These are phyloP conservation scores for Candida tunisiensis DNA, from an alignment of 1,139 yeast genomes.

Conservation along the genomic window DNA sequence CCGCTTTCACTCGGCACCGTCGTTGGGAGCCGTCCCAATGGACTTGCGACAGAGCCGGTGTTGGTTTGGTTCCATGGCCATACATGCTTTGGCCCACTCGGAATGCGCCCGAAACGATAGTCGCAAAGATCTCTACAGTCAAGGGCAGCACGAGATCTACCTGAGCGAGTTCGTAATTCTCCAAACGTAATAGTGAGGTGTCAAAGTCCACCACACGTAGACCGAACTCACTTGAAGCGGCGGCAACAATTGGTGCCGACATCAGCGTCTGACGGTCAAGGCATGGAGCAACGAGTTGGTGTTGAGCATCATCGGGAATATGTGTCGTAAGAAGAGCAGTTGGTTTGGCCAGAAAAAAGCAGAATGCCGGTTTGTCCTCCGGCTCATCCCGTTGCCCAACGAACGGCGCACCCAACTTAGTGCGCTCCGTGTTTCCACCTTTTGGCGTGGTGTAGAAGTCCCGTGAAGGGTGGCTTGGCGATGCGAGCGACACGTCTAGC, in stretches of 20 bases:
- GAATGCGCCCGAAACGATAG: conserved; percentile 7
- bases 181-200: conserved; percentile 56
- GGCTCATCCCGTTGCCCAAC: too few species aligned
- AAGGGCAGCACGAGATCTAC: conserved; percentile 55
- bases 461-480: conserved; percentile 31
- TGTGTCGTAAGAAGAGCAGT: conserved; percentile 65
- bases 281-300: conserved; percentile 79
- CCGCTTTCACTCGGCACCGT: conserved; percentile 63
- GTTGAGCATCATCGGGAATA: conserved; percentile 58
- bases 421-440: too few species aligned
- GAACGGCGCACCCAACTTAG: too few species aligned
- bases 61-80: conserved; percentile 13
- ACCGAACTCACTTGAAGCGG: conserved; percentile 50
- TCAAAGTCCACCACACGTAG: conserved; percentile 52
- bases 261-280: conserved; percentile 67
- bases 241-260: conserved; percentile 70
- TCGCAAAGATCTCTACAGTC: conserved; percentile 44
- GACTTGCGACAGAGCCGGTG: conserved; percentile 52
- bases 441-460: conserved; percentile 9
- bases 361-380: conserved; percentile 22
- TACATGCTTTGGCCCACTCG: conserved; percentile 9
- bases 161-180: conserved; percentile 66
- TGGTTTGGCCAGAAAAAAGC: conserved; percentile 71
- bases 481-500: conserved; percentile 53
- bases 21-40: conserved; percentile 53